Evolutionary conservation across 2,329 filamentous ascomycete species (phyloP).

Genomic region (Bipolaris cookei): DNA sequence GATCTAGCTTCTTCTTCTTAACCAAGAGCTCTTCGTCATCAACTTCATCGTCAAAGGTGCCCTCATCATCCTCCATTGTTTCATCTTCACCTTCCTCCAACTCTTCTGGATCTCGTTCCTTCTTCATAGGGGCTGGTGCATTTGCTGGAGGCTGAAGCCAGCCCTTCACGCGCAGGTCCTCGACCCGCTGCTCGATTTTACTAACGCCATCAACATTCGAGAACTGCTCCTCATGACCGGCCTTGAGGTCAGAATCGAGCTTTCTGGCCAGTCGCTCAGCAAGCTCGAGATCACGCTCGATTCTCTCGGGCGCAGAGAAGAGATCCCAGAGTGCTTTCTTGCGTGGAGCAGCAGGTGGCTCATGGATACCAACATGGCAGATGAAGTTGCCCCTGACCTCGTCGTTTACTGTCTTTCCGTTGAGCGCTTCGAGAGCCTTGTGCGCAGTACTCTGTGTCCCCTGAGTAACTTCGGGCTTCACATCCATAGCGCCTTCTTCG

Average conservation of each 20-base stretch:
- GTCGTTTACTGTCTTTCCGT: conserved; percentile 96
- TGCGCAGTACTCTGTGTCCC: conserved; percentile 68
- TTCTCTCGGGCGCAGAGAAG: conserved; percentile 90
- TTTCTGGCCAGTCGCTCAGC: conserved; percentile 82
- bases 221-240: conserved; percentile 60
- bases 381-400: conserved; percentile 93
- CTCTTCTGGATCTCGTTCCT: conserved; percentile 66
- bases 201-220: conserved; percentile 66
- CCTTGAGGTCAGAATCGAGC: conserved; percentile 82
- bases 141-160: conserved; percentile 72
- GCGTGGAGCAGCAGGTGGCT: conserved; percentile 80
- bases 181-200: conserved; percentile 86
- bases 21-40: conserved; percentile 88
- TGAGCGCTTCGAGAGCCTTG: conserved; percentile 90
- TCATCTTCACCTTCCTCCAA: conserved; percentile 77
- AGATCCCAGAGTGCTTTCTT: conserved; percentile 98
- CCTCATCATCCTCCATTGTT: conserved; percentile 67
- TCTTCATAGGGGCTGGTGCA: conserved; percentile 61
- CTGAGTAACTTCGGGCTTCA: conserved; percentile 54
- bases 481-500: conserved; percentile 63
- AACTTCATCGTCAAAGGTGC: conserved; percentile 73
- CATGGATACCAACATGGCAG: conserved; percentile 95
- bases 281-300: conserved; percentile 86
- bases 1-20: conserved; percentile 96
- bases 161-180: conserved; percentile 77